Conservation (phyloP, 1,139 yeast species). For the Yamadazyma epiphylla region DNA sequence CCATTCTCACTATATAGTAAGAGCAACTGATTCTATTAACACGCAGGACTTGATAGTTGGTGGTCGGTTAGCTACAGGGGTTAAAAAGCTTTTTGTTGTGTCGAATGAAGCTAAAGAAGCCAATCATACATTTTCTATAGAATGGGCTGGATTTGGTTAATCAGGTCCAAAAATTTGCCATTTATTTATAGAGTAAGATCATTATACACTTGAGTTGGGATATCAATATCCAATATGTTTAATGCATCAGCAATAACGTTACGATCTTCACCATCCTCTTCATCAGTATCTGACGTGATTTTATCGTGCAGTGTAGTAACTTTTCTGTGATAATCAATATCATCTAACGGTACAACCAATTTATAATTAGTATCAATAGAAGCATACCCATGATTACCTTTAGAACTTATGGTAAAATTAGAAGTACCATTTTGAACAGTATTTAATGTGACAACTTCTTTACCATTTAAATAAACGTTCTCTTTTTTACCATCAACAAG, state of each 20-base stretch:
- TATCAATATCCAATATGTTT: no score
- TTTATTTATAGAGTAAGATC: background rate
- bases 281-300: background rate
- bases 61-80: conserved; percentile 89
- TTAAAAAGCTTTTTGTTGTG: conserved; percentile 79
- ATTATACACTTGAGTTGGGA: no score
- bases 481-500: conserved; percentile 18
- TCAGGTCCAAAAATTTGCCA: background rate
- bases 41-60: conserved; percentile 67
- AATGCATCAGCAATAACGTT: background rate
- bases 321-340: conserved; percentile 31
- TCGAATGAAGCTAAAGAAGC: conserved; percentile 20
- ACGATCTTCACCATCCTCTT: background rate
- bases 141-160: conserved; percentile 81
- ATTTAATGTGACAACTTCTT: conserved; percentile 3
- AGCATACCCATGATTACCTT: conserved; percentile 54
- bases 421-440: conserved; percentile 46
- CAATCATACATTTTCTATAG: conserved; percentile 50
- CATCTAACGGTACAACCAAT: conserved; percentile 16
- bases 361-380: conserved; percentile 34
- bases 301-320: conserved; percentile 34
- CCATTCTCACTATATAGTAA: conserved; percentile 82
- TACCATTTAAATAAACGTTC: conserved; percentile 8
- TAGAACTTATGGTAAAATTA: conserved; percentile 35
- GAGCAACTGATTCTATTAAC: conserved; percentile 44